Percentiles rank a stretch among this genome's conserved stretches.
phyloP scores from a whole-genome alignment of 768 basidiomycete species.

The Leccinum fibrillosum region DNA sequence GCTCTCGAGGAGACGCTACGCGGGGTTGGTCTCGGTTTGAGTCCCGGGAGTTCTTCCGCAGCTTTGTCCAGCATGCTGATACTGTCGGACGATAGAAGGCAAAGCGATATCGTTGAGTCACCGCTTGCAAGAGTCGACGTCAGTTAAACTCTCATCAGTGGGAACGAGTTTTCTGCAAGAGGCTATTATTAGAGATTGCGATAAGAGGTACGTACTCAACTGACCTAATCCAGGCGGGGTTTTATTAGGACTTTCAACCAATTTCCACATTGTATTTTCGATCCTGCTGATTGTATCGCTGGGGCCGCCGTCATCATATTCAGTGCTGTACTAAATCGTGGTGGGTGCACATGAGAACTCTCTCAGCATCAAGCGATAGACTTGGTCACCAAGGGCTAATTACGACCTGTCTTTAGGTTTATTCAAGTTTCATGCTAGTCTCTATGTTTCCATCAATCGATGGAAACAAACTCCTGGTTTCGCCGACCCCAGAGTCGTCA shows the following conservation, averaged over 20 bases:
- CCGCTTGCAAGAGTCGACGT: neutral
- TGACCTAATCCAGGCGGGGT: too few relatives aligned
- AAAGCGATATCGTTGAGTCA: neutral
- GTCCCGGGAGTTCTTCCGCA: slow-evolving; percentile 11
- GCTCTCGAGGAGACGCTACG: slow-evolving; percentile 9
- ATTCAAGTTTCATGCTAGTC: neutral
- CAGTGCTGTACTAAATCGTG: neutral
- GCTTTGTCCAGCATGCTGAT: slow-evolving; percentile 16
- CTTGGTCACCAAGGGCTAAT: neutral
- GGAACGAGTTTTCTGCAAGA: neutral
- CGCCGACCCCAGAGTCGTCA: neutral
- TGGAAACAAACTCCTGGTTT: neutral
- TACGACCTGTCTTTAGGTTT: neutral
- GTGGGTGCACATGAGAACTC: neutral
- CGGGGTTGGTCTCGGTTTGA: neutral
- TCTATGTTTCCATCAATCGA: neutral
- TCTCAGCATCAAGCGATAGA: neutral
- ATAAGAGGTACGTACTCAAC: neutral
- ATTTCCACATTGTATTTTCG: neutral
- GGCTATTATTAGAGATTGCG: neutral
- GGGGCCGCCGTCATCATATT: neutral
- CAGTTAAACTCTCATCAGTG: neutral
- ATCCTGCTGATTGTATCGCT: neutral
- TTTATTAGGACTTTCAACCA: too few relatives aligned
- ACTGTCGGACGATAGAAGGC: neutral